Conservation (phyloP, 148 eudicot species). For the Polygonum maritimum region DNA sequence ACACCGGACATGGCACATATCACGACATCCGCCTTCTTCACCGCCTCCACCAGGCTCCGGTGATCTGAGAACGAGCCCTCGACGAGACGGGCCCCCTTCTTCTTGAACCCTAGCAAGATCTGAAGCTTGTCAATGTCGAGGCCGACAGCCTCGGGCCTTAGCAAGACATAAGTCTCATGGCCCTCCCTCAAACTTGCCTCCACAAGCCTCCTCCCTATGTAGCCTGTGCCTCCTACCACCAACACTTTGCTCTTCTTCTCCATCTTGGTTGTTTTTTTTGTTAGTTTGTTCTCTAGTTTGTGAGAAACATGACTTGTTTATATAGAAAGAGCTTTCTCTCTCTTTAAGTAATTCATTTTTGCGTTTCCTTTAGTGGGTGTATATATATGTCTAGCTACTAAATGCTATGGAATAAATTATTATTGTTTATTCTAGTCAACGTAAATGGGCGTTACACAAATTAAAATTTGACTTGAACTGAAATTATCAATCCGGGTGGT, state of each 20-base stretch:
- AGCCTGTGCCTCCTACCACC: conserved; percentile 2
- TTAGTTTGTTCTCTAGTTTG: not conserved
- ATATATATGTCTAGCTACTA: no score
- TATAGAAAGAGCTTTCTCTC: not conserved
- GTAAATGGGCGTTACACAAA: no score
- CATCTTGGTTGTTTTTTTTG: not conserved
- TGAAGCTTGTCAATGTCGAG: conserved; percentile 8
- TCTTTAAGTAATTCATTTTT: no score
- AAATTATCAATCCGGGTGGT: no score
- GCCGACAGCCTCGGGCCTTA: not conserved
- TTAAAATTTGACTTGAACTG: no score
- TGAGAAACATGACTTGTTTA: not conserved
- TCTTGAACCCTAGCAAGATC: not conserved
- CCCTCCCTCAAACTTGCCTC: not conserved
- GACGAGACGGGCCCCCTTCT: conserved; percentile 2
- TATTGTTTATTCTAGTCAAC: no score
- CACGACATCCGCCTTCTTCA: not conserved
- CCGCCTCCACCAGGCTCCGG: not conserved
- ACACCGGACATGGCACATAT: conserved; percentile 6
- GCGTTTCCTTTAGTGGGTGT: no score
- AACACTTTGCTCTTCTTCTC: conserved; percentile 7
- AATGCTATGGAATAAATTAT: no score
- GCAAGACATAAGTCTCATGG: not conserved
- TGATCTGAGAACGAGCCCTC: conserved; percentile 3
- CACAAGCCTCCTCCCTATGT: not conserved